phyloP scores from a whole-genome alignment of 2,329 filamentous ascomycete species.

The Aaosphaeria arxii region DNA sequence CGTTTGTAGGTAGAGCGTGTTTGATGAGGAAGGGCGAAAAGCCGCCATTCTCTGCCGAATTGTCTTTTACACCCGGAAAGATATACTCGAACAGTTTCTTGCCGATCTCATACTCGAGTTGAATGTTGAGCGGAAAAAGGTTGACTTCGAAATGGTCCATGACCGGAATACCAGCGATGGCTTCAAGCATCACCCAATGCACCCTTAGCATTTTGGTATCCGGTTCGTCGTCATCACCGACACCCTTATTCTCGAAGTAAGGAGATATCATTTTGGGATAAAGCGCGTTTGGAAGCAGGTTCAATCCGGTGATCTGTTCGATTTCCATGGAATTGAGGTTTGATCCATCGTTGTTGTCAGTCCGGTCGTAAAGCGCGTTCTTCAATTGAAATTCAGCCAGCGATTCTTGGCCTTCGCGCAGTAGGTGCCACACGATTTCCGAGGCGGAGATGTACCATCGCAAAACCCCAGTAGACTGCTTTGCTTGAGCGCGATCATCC shows the following conservation, averaged over 20 bases:
- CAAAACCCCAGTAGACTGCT: conserved; percentile 74
- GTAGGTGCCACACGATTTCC: conserved; percentile 96
- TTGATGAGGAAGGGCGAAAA: conserved; percentile 62
- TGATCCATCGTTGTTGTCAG: conserved; percentile 94
- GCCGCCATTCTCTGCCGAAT: conserved; percentile 48
- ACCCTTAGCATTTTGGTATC: conserved; percentile 85
- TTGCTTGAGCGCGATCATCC: conserved; percentile 60
- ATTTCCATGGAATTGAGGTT: conserved; percentile 92
- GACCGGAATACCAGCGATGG: conserved; percentile 94
- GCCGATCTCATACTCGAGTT: conserved; percentile 87
- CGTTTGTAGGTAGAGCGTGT: conserved; percentile 46
- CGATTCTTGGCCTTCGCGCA: conserved; percentile 81
- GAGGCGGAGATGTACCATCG: conserved; percentile 92
- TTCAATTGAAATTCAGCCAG: conserved; percentile 90
- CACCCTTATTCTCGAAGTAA: conserved; percentile 66
- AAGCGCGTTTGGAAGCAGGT: conserved; percentile 82
- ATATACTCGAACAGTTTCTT: conserved; percentile 96
- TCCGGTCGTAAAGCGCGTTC: conserved; percentile 89
- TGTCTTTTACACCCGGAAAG: conserved; percentile 75
- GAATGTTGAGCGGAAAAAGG: conserved; percentile 87
- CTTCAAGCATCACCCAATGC: conserved; percentile 97
- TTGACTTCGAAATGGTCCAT: conserved; percentile 97
- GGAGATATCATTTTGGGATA: conserved; percentile 96
- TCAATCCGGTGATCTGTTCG: conserved; percentile 82
- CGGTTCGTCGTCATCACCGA: conserved; percentile 49